Evolutionary conservation across 345 rosid genomes (phyloP).

Genomic region (Eucalyptus guilfoylei): DNA sequence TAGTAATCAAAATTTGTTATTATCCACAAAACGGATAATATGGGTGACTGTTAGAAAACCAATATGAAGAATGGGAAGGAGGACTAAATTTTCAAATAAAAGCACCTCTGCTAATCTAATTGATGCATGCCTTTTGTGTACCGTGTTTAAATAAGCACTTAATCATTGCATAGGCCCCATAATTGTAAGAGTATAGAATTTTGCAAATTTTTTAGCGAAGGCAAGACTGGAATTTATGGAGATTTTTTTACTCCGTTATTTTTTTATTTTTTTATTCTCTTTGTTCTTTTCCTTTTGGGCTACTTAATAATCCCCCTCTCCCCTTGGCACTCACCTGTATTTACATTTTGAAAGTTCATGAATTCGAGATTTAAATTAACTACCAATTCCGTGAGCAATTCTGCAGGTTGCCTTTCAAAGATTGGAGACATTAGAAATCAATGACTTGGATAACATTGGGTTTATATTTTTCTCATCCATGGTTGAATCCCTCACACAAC

Average conservation of each 20-base stretch:
- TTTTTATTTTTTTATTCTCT: no score
- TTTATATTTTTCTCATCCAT: background rate
- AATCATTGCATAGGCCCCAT: no score
- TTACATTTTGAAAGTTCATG: background rate
- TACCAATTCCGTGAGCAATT: background rate
- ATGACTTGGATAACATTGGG: accelerated
- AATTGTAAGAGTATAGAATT: accelerated
- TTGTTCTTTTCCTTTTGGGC: background rate
- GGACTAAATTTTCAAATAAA: no score
- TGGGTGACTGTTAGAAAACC: no score
- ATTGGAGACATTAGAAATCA: background rate
- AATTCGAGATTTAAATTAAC: background rate
- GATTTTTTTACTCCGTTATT: no score
- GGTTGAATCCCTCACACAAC: background rate
- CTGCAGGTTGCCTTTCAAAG: background rate
- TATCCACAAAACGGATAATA: background rate
- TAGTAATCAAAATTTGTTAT: background rate
- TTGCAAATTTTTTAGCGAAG: no score
- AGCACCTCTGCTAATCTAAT: no score
- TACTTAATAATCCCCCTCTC: no score
- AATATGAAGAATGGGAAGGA: no score
- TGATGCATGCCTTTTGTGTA: accelerated
- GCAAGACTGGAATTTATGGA: no score
- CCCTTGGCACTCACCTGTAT: background rate
- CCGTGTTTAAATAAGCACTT: no score